phyloP scores from a whole-genome alignment of 805 yeast species.

The Nakazawaea molendinolei region DNA sequence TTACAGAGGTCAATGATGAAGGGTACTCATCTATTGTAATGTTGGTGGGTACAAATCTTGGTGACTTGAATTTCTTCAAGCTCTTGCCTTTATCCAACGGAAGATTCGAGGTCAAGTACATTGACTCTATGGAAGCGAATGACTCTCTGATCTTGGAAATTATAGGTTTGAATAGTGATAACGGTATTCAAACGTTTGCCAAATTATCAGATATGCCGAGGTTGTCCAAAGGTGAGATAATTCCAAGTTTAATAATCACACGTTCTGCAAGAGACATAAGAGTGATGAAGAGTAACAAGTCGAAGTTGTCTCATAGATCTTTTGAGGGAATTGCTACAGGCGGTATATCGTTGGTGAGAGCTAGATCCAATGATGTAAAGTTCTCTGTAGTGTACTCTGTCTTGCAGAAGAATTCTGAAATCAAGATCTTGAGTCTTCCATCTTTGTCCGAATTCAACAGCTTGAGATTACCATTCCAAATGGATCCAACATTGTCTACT shows the following conservation, averaged over 20 bases:
- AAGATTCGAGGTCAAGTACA: constrained; percentile 47
- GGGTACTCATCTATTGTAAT: constrained; percentile 66
- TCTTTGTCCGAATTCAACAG: constrained; percentile 52
- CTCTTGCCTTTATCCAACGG: constrained; percentile 60
- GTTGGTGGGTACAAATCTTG: constrained; percentile 70
- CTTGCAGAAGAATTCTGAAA: constrained; percentile 20
- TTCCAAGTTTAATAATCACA: constrained; percentile 57
- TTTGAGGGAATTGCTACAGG: constrained; percentile 39
- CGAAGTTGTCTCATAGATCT: constrained; percentile 58
- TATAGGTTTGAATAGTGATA: constrained; percentile 48
- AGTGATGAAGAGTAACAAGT: constrained; percentile 50
- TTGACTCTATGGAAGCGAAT: constrained; percentile 41
- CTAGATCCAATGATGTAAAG: constrained; percentile 17
- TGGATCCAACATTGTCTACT: constrained; percentile 33
- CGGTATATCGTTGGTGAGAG: constrained; percentile 42
- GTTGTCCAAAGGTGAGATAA: constrained; percentile 51
- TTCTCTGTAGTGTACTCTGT: constrained; percentile 23
- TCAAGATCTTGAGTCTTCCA: constrained; percentile 43
- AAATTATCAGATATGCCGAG: constrained; percentile 47
- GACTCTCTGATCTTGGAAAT: constrained; percentile 48
- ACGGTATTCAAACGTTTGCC: constrained; percentile 65
- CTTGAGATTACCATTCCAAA: constrained; percentile 35
- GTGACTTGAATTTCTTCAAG: constrained; percentile 61
- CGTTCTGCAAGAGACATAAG: constrained; percentile 56
- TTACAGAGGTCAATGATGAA: constrained; percentile 61